Conservation (phyloP, 2,329 filamentous ascomycete species). For the Aspergillus ochraceoroseus region DNA sequence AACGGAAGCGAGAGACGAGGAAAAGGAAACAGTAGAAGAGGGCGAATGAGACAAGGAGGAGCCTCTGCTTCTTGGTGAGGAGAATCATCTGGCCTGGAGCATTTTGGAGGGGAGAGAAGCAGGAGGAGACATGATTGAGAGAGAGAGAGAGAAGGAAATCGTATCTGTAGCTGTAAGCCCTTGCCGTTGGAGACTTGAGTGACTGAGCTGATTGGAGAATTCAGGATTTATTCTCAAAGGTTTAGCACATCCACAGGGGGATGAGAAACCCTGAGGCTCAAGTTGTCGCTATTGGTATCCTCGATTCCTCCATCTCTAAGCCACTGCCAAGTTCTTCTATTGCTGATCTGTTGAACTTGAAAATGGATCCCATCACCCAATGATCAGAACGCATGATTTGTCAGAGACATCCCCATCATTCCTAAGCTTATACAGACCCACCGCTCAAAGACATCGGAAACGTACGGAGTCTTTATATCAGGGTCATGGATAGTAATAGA, state of each 20-base stretch:
- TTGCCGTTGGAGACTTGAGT: no score
- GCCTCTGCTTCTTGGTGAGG: conserved; percentile 21
- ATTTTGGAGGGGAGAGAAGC: conserved; percentile 7
- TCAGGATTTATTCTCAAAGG: no score
- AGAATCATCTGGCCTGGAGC: conserved; percentile 12
- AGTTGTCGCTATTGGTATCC: background rate
- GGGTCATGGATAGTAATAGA: no score
- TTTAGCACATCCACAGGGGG: background rate
- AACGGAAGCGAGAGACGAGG: conserved; percentile 19
- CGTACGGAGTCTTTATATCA: no score
- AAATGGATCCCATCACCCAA: no score
- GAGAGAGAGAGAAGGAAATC: background rate
- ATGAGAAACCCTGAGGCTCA: background rate
- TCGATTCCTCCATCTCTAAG: background rate
- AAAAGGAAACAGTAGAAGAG: conserved; percentile 22
- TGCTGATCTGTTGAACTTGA: no score
- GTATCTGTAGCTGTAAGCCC: background rate
- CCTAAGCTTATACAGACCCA: no score
- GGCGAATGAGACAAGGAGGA: conserved; percentile 19
- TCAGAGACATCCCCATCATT: no score
- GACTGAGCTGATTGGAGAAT: no score
- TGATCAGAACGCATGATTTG: no score
- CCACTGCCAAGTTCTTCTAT: background rate
- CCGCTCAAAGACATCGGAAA: no score
- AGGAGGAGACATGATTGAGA: background rate